These are phyloP conservation scores for Acephala macrosclerotiorum DNA, from an alignment of 2,329 filamentous ascomycete species.

Conservation along the genomic window DNA sequence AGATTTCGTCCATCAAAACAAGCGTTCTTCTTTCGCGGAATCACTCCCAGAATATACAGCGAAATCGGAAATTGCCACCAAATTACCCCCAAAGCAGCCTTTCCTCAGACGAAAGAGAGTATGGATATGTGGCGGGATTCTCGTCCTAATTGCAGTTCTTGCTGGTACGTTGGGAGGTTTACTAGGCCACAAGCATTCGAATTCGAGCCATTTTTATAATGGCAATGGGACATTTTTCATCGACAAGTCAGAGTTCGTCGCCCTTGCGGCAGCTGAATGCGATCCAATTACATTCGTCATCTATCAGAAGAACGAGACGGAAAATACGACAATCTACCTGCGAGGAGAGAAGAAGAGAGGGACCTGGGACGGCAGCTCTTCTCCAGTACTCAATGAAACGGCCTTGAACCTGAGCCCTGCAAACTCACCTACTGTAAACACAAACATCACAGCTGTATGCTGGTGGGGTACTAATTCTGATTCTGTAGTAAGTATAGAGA, in stretches of 20 bases:
- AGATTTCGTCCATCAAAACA: background rate
- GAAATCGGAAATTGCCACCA: background rate
- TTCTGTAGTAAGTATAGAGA: background rate
- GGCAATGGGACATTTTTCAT: background rate
- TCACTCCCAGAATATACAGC: constrained; percentile 2
- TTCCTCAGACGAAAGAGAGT: background rate
- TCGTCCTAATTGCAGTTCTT: background rate
- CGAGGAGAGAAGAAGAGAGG: background rate
- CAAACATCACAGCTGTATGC: constrained; percentile 2
- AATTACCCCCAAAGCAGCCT: background rate
- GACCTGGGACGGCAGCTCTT: background rate
- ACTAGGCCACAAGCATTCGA: background rate
- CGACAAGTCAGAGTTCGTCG: background rate
- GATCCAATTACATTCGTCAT: background rate
- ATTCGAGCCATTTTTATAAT: background rate
- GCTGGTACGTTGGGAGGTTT: background rate
- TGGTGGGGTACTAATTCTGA: background rate
- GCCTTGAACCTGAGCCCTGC: background rate
- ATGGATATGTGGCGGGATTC: background rate
- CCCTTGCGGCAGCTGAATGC: background rate
- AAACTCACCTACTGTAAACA: background rate
- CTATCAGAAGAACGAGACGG: background rate
- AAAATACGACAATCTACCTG: background rate
- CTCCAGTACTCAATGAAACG: background rate
- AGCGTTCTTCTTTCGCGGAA: background rate